phyloP scores from a whole-genome alignment of 441 rosid genomes.

The Lepidium campestre region DNA sequence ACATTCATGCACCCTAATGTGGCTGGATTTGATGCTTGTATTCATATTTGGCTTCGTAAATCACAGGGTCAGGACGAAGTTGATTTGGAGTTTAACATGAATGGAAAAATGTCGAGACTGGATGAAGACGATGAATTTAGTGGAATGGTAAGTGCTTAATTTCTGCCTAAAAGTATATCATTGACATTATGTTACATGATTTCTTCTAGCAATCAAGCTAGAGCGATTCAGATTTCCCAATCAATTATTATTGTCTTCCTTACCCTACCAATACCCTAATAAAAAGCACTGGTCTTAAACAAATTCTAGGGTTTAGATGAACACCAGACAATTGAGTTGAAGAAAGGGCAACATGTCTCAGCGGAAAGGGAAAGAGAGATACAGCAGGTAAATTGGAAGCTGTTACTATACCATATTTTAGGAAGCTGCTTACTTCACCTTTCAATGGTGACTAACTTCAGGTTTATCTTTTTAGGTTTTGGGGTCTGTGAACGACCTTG shows the following conservation, averaged over 20 bases:
- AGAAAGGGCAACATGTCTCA: slow-evolving; percentile 61
- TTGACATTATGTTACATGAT: background rate
- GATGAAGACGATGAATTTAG: slow-evolving; percentile 59
- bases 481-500: slow-evolving; percentile 85
- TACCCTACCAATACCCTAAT: background rate
- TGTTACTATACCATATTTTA: background rate
- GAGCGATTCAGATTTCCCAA: background rate
- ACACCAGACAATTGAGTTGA: slow-evolving; percentile 70
- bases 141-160: slow-evolving; percentile 47
- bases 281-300: background rate
- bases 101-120: slow-evolving; percentile 48
- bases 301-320: slow-evolving; percentile 57
- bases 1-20: background rate
- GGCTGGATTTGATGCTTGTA: background rate
- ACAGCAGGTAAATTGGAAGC: slow-evolving; percentile 48
- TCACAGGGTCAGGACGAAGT: slow-evolving; percentile 72
- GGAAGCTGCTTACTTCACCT: background rate
- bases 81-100: slow-evolving; percentile 79
- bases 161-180: background rate
- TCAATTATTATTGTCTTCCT: background rate
- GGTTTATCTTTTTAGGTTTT: slow-evolving; percentile 42
- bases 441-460: slow-evolving; percentile 2
- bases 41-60: slow-evolving; percentile 26
- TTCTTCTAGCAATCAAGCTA: background rate
- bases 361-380: slow-evolving; percentile 94